A percentile compares a stretch with the other conserved stretches of the same genome.
Evolutionary conservation across 371 early-diverging fungal species (phyloP).

Genomic region (Chytridiales sp.): DNA sequence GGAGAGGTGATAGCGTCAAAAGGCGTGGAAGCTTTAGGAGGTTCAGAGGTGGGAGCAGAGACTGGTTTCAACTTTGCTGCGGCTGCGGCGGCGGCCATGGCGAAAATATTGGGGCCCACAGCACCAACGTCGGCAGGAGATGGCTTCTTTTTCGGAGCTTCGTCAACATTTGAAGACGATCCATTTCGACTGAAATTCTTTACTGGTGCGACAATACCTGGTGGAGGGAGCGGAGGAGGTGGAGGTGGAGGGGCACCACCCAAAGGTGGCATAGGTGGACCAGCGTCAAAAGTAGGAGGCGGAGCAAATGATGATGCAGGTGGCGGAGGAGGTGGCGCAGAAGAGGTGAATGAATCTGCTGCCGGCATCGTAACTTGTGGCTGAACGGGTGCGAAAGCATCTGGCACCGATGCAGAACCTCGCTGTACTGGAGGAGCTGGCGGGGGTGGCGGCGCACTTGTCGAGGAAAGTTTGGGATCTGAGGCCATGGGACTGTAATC

Average conservation of each 20-base stretch:
- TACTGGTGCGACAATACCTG: conserved; percentile 29
- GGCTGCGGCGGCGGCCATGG: conserved; percentile 21
- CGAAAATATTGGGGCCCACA: conserved; percentile 27
- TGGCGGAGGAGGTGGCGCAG: conserved; percentile 3
- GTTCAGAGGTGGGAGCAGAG: background rate
- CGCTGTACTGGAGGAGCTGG: conserved; percentile 10
- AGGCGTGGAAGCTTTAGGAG: conserved; percentile 11
- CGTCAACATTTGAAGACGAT: background rate
- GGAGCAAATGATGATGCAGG: background rate
- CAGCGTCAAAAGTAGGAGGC: conserved; percentile 1
- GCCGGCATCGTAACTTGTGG: background rate
- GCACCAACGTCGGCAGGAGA: conserved; percentile 39
- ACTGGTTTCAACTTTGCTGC: conserved; percentile 15
- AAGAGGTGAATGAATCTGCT: background rate
- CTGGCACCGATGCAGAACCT: background rate
- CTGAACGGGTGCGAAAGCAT: background rate
- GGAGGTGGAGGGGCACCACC: conserved; percentile 32
- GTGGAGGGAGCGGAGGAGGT: conserved; percentile 42
- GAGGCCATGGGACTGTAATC: conserved; percentile 13
- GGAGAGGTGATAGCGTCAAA: background rate
- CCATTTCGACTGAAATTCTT: conserved; percentile 16
- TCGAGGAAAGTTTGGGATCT: background rate
- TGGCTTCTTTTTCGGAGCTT: conserved; percentile 30
- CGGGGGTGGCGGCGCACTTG: conserved; percentile 21
- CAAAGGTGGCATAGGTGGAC: conserved; percentile 4